Base-by-base conservation (phyloP, 1,284 basidiomycete species). In the Puccinia triticina region DNA sequence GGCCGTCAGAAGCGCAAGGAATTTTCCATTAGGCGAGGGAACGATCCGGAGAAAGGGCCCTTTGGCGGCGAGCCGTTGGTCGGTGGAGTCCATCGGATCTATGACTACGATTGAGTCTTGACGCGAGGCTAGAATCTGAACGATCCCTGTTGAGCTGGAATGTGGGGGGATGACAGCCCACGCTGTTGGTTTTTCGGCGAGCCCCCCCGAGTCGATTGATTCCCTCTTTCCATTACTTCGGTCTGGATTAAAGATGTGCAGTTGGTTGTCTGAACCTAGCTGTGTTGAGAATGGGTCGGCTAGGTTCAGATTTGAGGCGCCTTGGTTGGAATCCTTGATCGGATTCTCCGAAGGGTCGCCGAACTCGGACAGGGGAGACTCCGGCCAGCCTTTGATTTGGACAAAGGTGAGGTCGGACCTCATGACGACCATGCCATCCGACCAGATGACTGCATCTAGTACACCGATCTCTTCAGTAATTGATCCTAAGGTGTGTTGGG, bases 1-100 rank as follows among this genome's bases (percentile, higher is more conserved):
- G 77, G 90, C 91, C 0, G 92, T 95, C 55, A 97, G 88, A 16
- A 98, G 89, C 0, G 95, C 95, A 18, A 98, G 90, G 59, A 95
- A 92, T 85, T 96, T 95, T 50, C 96, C 96, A 85, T 96, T 96
- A 0, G 96, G 96, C 0, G 95, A 97, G 0, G 94, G 92, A 0
- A 92, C 90, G 79, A 99, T 91, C 84, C 93, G 92, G 0, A 90
- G 90, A 87, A 98, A 98, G 0, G 97, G 96, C 0, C 95, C 79
- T 95, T 55, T 93, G 90, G 21, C 92, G 92, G 21, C 98, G 88
- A n/a, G 93, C 91, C 88, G 89, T 83, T 43, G 75, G 14, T 32
- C 79, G 4, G 69, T 34, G 29, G 34, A 55, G 18, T 50, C 48
- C 34, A 72, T 84, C 10, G 74, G 77, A 61, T 81, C 21, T 18